These are phyloP conservation scores for Corylus avellana DNA, from an alignment of 306 rosid species.

Conservation along the genomic window DNA sequence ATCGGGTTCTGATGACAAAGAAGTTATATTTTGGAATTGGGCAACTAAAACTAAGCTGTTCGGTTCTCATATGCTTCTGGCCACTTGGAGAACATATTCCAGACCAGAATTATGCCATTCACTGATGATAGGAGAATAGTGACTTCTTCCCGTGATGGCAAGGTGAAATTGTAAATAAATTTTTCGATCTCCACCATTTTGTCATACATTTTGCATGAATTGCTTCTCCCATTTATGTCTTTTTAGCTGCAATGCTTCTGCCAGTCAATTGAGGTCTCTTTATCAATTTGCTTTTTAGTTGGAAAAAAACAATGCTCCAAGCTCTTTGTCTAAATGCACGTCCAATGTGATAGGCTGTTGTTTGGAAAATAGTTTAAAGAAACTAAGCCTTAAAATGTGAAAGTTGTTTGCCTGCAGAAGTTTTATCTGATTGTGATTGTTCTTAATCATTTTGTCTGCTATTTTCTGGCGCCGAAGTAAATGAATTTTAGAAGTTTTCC, in stretches of 20 bases:
- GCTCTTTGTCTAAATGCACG: not conserved
- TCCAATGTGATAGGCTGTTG: not conserved
- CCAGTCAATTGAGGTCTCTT: not conserved
- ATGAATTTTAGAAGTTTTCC: not conserved
- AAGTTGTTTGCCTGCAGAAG: not conserved
- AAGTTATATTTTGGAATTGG: conserved; percentile 59
- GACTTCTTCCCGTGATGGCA: conserved; percentile 62
- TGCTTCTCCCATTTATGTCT: not conserved
- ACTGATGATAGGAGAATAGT: conserved; percentile 43
- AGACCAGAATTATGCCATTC: conserved; percentile 55
- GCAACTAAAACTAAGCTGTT: conserved; percentile 33
- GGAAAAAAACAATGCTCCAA: not conserved
- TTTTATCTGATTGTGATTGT: no score
- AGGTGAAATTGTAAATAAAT: conserved; percentile 33
- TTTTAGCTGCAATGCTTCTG: not conserved
- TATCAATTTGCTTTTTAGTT: not conserved
- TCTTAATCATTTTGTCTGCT: not conserved
- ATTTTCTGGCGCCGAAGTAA: not conserved
- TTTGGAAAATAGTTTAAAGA: not conserved
- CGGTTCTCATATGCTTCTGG: conserved; percentile 55
- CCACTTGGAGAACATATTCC: conserved; percentile 43
- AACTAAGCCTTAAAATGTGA: not conserved
- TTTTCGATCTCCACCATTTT: not conserved
- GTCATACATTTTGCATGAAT: not conserved
- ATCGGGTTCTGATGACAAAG: conserved; percentile 56